Conservation (phyloP, 805 yeast species). For the Candida coquimbonensis region DNA sequence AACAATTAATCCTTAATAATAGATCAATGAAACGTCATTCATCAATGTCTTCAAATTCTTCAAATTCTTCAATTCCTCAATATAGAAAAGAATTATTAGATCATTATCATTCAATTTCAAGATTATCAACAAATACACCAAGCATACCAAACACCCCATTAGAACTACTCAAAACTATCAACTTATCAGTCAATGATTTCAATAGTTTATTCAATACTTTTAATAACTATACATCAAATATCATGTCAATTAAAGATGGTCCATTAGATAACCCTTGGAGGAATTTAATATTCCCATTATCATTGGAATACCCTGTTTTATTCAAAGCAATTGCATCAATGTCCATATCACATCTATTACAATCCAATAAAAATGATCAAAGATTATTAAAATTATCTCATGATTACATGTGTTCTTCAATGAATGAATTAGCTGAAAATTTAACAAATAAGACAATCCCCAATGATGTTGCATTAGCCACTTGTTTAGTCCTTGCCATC, state of each 20-base stretch:
- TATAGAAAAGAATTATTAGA: conserved; percentile 16
- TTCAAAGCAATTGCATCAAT: conserved; percentile 60
- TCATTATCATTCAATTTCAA: conserved; percentile 9
- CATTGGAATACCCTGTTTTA: conserved; percentile 47
- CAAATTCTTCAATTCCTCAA: conserved; percentile 15
- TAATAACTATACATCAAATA: conserved; percentile 40
- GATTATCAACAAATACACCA: background rate
- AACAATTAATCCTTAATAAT: background rate
- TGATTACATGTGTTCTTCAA: conserved; percentile 14
- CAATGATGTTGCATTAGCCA: conserved; percentile 59
- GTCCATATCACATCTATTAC: conserved; percentile 47
- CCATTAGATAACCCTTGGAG: conserved; percentile 67
- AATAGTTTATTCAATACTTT: conserved; percentile 27
- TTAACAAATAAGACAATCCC: conserved; percentile 40
- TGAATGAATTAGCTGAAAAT: conserved; percentile 53
- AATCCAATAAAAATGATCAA: conserved; percentile 3
- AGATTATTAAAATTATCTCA: conserved; percentile 1
- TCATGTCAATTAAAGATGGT: conserved; percentile 60
- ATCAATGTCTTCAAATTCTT: conserved; percentile 13
- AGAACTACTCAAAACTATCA: background rate
- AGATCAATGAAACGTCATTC: conserved; percentile 7
- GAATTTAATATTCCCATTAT: conserved; percentile 47
- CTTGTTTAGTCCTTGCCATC: conserved; percentile 56
- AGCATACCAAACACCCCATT: background rate
- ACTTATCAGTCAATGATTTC: conserved; percentile 8